A percentile compares a stretch with the other conserved stretches of the same genome.
phyloP scores from a whole-genome alignment of 176 grass and related monocot species.

The Leersia perrieri region DNA sequence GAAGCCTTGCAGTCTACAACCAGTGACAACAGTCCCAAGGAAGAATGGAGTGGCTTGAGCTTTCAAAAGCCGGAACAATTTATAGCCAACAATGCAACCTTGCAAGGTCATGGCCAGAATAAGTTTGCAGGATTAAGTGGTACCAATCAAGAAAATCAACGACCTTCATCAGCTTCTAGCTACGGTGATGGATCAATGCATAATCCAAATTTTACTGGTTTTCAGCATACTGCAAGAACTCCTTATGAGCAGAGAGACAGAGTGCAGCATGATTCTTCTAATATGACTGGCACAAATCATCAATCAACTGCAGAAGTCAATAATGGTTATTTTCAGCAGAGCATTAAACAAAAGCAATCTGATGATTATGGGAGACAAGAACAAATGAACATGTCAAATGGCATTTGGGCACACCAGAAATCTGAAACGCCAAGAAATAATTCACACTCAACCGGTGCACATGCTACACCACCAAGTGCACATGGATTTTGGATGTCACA shows the following conservation, averaged over 20 bases:
- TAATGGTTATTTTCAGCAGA: constrained; percentile 49
- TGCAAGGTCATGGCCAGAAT: constrained; percentile 33
- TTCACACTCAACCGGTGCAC: constrained; percentile 33
- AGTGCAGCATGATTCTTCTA: constrained; percentile 34
- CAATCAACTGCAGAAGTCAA: constrained; percentile 47
- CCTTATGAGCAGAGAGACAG: constrained; percentile 49
- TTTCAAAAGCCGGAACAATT: constrained; percentile 65
- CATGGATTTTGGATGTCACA: constrained; percentile 71
- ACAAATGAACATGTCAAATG: constrained; percentile 51
- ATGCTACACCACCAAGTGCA: constrained; percentile 36
- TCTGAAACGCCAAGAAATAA: constrained; percentile 54
- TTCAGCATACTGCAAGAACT: constrained; percentile 54
- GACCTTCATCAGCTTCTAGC: constrained; percentile 29
- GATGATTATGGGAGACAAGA: constrained; percentile 53
- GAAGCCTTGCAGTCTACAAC: constrained; percentile 77
- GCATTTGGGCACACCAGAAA: constrained; percentile 52
- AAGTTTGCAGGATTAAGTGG: constrained; percentile 43
- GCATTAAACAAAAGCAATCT: constrained; percentile 59
- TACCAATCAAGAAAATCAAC: constrained; percentile 39
- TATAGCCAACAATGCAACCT: constrained; percentile 30
- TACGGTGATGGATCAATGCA: constrained; percentile 49
- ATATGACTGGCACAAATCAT: constrained; percentile 37
- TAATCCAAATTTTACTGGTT: constrained; percentile 47
- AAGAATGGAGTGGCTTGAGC: constrained; percentile 76
- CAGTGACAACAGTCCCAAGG: constrained; percentile 75